These are phyloP conservation scores for Rostrohypoxylon terebratum DNA, from an alignment of 495 filamentous ascomycete genomes.

Conservation along the genomic window DNA sequence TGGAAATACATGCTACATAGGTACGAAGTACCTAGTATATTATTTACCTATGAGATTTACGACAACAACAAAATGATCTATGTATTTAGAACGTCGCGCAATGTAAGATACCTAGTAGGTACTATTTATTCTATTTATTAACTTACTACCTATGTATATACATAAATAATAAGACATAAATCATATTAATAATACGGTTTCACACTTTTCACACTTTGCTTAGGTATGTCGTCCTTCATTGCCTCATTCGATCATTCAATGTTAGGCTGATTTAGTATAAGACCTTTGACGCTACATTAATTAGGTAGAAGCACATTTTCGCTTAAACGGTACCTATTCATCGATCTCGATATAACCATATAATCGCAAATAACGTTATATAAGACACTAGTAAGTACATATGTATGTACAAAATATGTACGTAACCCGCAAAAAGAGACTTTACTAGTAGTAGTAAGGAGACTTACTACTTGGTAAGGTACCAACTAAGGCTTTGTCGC, in stretches of 20 bases:
- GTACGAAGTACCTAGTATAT: neutral
- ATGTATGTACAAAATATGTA: neutral
- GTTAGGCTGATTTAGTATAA: constrained; percentile 29
- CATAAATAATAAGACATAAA: neutral
- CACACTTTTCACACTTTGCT: too few relatives aligned
- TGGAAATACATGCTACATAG: neutral
- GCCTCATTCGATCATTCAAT: neutral
- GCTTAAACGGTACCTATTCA: constrained; percentile 29
- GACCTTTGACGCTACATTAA: constrained; percentile 18
- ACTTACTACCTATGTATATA: constrained; percentile 11
- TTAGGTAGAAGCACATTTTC: constrained; percentile 24
- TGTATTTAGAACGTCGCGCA: too few relatives aligned
- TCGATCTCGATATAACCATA: constrained; percentile 4
- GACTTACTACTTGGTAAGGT: too few relatives aligned
- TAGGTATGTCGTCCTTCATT: neutral
- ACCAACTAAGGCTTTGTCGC: too few relatives aligned
- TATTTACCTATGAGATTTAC: neutral
- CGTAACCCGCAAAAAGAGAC: constrained; percentile 22
- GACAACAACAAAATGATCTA: too few relatives aligned
- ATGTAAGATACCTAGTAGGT: too few relatives aligned
- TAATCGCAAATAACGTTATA: neutral
- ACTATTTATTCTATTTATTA: too few relatives aligned
- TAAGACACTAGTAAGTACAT: too few relatives aligned
- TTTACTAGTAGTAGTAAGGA: too few relatives aligned
- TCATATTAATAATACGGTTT: too few relatives aligned